Evolutionary conservation across 371 early-diverging fungal genomes (phyloP), one percentile per base, ranked within the genome.

Genomic region (Rhizopus sp.): DNA sequence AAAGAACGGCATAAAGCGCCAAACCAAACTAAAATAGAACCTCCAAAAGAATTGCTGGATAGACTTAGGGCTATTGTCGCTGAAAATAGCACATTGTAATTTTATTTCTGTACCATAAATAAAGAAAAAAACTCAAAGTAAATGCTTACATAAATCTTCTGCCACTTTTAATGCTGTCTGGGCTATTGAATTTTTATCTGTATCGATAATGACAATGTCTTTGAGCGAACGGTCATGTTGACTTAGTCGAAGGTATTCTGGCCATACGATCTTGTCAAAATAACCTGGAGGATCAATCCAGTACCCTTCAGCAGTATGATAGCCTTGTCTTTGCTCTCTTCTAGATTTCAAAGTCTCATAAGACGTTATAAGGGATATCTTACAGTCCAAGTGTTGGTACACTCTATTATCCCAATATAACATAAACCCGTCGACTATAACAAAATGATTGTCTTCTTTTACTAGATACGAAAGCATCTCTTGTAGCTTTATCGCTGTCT

Each of bases 231-330:
- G 51, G 17, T 61, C 61, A 37, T 66, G 64, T 31, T 55, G 17
- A 23, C 42, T 57, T 63, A 82, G 81, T 29, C 68, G 59, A 4
- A 84, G 39, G 66, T 86, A 92, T 50, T 89, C 80, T 9, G 94
- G 93, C 91, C 92, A 94, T 4, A 94, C 95, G 60, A 92, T 75
- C 2, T 73, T 60, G 54, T 91, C 89, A 75, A 93, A 94, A 62
- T 93, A 94, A 2, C 81, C 83, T 1, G 92, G 92, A n/a, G 95
- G 93, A 69, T 94, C 95, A 0, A 60, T 68, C 94, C 93, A 91
- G 45, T 85, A 85, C 0, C 86, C 88, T 79, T 66, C 45, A 16
- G 62, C 51, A 1, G 95, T 94, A 10, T 77, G 73, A 67, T 93
- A 95, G 2, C 83, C 87, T 33, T 76, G 59, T n/a, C 94, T 76